Percentiles rank a stretch among this genome's conserved stretches.
These are phyloP conservation scores for Boletus rex-veris DNA, from an alignment of 768 basidiomycete genomes.

Conservation along the genomic window DNA sequence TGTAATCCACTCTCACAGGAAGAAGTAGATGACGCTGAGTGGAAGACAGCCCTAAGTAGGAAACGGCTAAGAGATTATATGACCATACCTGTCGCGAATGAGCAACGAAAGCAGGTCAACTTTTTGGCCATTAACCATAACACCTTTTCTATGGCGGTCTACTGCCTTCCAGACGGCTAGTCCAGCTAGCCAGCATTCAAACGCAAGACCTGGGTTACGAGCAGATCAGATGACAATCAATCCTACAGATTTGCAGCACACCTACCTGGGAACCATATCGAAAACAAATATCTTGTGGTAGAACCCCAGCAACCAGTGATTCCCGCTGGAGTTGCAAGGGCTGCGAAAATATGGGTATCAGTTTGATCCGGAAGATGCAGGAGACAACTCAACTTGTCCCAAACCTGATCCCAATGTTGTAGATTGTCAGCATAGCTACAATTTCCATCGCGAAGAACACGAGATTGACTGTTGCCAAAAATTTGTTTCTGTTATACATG, in stretches of 20 bases:
- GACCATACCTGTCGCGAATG: constrained; percentile 2
- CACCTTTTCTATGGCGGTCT: neutral
- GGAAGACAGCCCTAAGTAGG: neutral
- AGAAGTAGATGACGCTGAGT: neutral
- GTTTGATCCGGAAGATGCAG: too few species aligned
- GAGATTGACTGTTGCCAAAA: neutral
- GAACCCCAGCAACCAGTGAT: neutral
- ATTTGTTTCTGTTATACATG: neutral
- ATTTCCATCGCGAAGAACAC: neutral
- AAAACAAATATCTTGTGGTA: neutral
- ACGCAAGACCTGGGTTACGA: neutral
- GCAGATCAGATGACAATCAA: too few species aligned
- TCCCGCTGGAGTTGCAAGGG: neutral
- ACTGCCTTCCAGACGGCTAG: neutral
- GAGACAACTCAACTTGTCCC: neutral
- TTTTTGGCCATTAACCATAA: neutral
- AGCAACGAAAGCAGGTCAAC: neutral
- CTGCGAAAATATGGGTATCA: neutral
- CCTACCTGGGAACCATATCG: constrained; percentile 1
- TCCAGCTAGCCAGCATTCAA: neutral
- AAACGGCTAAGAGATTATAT: neutral
- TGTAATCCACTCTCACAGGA: neutral
- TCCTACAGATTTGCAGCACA: neutral
- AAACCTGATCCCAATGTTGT: neutral
- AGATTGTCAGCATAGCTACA: neutral